These are phyloP conservation scores for Biscogniauxia mediterranea DNA, from an alignment of 2,329 filamentous ascomycete species.

Conservation along the genomic window DNA sequence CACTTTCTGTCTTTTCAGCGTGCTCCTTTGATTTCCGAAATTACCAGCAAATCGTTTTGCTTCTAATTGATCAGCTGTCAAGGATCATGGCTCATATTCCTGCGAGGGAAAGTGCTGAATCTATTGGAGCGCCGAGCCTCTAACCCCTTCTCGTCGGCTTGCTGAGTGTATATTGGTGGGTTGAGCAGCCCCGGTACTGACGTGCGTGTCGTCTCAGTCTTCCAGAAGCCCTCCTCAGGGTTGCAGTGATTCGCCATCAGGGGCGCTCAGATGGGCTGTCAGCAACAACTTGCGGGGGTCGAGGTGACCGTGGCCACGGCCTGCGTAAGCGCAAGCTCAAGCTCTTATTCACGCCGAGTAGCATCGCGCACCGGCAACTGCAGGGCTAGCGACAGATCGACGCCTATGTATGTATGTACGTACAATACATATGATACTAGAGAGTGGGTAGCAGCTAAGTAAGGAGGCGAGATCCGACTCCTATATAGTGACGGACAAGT, in stretches of 20 bases:
- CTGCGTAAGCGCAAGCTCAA: background rate
- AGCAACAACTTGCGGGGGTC: conserved; percentile 11
- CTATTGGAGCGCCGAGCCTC: background rate
- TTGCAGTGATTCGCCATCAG: conserved; percentile 12
- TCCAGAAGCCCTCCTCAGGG: conserved; percentile 21
- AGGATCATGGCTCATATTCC: conserved; percentile 2
- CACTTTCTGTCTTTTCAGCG: conserved; percentile 5
- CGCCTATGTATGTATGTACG: background rate
- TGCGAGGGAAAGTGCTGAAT: conserved; percentile 8
- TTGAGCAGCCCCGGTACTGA: conserved; percentile 13
- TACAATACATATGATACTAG: background rate
- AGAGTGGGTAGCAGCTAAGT: background rate
- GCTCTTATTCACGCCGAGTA: background rate
- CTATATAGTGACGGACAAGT: background rate
- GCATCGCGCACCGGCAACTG: background rate
- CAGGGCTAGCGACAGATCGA: background rate
- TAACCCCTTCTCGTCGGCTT: background rate
- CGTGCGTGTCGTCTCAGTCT: conserved; percentile 13
- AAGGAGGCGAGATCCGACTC: background rate
- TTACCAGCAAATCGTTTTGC: conserved; percentile 15
- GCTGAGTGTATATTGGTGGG: conserved; percentile 10
- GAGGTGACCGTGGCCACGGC: background rate
- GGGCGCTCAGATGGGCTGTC: conserved; percentile 6
- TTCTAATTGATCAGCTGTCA: conserved; percentile 20
- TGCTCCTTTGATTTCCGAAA: conserved; percentile 1